These are phyloP conservation scores for Pseudogymnoascus sp. DNA, from an alignment of 2,329 filamentous ascomycete genomes.

Conservation along the genomic window DNA sequence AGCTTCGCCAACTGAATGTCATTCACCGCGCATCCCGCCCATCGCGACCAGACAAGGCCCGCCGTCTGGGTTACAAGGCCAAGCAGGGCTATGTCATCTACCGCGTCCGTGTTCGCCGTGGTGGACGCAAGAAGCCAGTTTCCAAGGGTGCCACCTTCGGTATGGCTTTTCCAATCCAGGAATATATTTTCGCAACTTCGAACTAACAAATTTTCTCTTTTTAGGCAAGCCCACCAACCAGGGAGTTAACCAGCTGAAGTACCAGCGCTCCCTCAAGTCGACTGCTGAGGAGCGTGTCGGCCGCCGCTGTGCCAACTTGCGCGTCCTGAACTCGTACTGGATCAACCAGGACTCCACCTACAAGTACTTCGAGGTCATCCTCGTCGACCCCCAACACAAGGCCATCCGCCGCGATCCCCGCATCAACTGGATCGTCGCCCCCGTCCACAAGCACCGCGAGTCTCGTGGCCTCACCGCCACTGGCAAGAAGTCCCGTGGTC, in stretches of 20 bases:
- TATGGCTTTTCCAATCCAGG: slow-evolving; percentile 40
- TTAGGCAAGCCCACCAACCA: slow-evolving; percentile 99
- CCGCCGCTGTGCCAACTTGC: slow-evolving; percentile 96
- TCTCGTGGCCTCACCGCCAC: slow-evolving; percentile 92
- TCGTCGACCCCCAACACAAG: slow-evolving; percentile 99
- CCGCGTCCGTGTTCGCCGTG: slow-evolving; percentile 95
- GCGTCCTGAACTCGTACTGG: slow-evolving; percentile 99
- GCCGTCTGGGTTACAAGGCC: slow-evolving; percentile 99
- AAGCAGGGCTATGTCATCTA: slow-evolving; percentile 99
- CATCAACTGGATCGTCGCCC: slow-evolving; percentile 99
- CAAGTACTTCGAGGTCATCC: slow-evolving; percentile 99
- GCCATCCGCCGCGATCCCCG: slow-evolving; percentile 96
- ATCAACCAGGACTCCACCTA: slow-evolving; percentile 99
- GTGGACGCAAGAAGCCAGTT: slow-evolving; percentile 95
- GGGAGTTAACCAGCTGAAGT: slow-evolving; percentile 99
- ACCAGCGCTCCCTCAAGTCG: slow-evolving; percentile 96
- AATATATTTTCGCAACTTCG: slow-evolving; percentile 13
- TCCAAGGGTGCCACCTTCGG: slow-evolving; percentile 98
- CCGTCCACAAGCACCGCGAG: slow-evolving; percentile 99
- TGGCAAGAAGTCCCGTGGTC: slow-evolving; percentile 98
- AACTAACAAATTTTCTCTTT: slow-evolving; percentile 16
- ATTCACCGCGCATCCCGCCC: slow-evolving; percentile 98
- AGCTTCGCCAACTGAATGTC: slow-evolving; percentile 99
- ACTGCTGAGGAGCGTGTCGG: slow-evolving; percentile 99
- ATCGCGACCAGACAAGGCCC: slow-evolving; percentile 98